Evolutionary conservation across 2,329 filamentous ascomycete genomes (phyloP).

Genomic region (Fusarium liriodendri): DNA sequence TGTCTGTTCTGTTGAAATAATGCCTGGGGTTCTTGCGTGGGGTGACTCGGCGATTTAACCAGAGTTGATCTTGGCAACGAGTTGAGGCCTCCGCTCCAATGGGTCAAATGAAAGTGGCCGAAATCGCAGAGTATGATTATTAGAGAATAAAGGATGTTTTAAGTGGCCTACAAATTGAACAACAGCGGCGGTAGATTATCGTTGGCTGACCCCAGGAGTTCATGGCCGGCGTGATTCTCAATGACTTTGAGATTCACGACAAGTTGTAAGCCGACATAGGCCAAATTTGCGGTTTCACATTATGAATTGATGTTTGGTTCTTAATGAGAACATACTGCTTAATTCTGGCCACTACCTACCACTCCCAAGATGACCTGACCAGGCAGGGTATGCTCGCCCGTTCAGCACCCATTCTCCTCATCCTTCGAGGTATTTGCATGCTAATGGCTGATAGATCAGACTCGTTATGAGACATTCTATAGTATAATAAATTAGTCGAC

Average conservation of each 20-base stretch:
- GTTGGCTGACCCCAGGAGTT: neutral
- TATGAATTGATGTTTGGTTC: no score
- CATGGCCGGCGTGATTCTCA: neutral
- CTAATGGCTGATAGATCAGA: neutral
- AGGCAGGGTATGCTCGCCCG: neutral
- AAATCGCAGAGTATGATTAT: neutral
- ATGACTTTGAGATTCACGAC: neutral
- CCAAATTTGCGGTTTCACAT: neutral
- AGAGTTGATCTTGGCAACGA: neutral
- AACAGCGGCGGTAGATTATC: no score
- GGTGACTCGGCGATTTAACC: neutral
- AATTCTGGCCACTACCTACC: neutral
- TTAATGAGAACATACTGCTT: neutral
- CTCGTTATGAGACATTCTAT: neutral
- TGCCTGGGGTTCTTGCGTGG: neutral
- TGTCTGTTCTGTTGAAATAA: neutral
- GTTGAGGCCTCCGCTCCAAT: neutral
- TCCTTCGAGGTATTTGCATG: neutral
- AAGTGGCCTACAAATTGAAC: neutral
- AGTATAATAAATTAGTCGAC: neutral
- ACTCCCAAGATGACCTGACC: neutral
- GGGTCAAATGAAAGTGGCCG: neutral
- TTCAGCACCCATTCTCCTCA: neutral
- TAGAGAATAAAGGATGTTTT: neutral
- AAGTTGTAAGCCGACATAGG: neutral